These are phyloP conservation scores for Raddia guianensis DNA, from an alignment of 176 grass and related monocot genomes.

Conservation along the genomic window DNA sequence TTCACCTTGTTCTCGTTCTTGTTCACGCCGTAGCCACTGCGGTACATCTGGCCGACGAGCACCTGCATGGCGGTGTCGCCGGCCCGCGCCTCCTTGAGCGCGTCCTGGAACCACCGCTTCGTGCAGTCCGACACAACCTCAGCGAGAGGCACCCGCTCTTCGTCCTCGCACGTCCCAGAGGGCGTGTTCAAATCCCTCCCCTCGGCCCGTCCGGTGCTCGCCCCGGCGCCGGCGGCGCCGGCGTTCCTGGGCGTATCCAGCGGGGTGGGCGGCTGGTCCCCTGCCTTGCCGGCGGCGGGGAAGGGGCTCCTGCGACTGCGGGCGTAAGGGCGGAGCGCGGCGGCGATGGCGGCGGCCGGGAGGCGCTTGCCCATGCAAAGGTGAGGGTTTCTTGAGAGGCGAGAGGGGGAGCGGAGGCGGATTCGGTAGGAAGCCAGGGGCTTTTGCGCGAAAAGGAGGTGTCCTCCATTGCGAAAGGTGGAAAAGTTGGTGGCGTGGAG, in stretches of 20 bases:
- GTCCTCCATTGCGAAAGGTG: conserved; percentile 35
- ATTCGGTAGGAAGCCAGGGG: conserved; percentile 22
- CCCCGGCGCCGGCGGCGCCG: conserved; percentile 36
- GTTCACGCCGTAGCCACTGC: conserved; percentile 75
- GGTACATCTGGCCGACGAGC: conserved; percentile 97
- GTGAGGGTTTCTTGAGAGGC: conserved; percentile 30
- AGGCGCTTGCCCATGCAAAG: conserved; percentile 63
- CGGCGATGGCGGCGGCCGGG: conserved; percentile 45
- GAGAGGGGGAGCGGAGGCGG: background rate
- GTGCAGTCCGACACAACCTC: conserved; percentile 82
- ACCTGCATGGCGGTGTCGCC: conserved; percentile 92
- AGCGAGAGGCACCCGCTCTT: conserved; percentile 57
- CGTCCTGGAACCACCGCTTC: conserved; percentile 87
- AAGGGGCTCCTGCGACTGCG: conserved; percentile 7
- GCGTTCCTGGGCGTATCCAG: conserved; percentile 61
- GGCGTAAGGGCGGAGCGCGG: conserved; percentile 49
- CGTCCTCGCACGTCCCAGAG: conserved; percentile 47
- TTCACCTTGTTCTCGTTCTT: conserved; percentile 86
- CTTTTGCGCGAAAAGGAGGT: conserved; percentile 40
- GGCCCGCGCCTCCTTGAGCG: conserved; percentile 82
- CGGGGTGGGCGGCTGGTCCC: conserved; percentile 4
- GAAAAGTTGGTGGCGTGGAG: conserved; percentile 43
- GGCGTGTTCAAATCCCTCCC: conserved; percentile 48
- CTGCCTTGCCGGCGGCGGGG: conserved; percentile 33
- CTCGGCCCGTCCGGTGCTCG: conserved; percentile 36